A percentile compares a stretch with the other conserved stretches of the same genome.
phyloP scores from a whole-genome alignment of 257 asterid genomes.

The Linderniella brevidens region DNA sequence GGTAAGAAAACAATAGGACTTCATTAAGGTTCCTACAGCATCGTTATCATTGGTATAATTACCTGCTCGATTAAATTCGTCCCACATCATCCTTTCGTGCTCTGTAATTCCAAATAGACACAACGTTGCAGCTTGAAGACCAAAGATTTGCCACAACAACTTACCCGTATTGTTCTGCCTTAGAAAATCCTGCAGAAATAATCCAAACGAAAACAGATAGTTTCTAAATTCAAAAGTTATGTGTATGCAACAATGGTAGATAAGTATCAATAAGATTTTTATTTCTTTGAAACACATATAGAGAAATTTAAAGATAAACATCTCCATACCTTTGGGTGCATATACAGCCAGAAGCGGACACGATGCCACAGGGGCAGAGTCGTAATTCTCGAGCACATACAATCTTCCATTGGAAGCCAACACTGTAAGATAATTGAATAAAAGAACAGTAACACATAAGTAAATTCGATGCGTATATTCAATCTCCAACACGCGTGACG shows the following conservation, averaged over 20 bases:
- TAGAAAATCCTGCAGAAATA: slow-evolving; percentile 57
- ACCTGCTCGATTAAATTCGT: slow-evolving; percentile 52
- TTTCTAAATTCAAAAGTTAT: slow-evolving; percentile 2
- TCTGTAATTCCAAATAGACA: slow-evolving; percentile 81
- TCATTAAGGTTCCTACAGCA: neutral
- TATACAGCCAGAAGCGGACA: slow-evolving; percentile 72
- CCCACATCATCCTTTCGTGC: slow-evolving; percentile 91
- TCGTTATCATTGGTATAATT: neutral
- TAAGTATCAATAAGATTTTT: too few relatives aligned
- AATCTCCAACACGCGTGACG: neutral
- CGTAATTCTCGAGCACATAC: slow-evolving; percentile 60
- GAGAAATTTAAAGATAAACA: neutral
- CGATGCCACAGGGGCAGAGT: slow-evolving; percentile 39
- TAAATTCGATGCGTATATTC: neutral
- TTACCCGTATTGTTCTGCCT: slow-evolving; percentile 97
- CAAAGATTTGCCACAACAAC: slow-evolving; percentile 84
- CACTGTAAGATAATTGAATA: slow-evolving; percentile 30
- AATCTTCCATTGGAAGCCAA: slow-evolving; percentile 77
- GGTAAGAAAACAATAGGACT: neutral
- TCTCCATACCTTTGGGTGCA: slow-evolving; percentile 99
- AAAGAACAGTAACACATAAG: slow-evolving; percentile 1
- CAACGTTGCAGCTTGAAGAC: slow-evolving; percentile 51
- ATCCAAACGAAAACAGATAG: neutral
- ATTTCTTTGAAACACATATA: neutral
- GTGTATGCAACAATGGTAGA: too few relatives aligned